These are phyloP conservation scores for Leonotis leonurus DNA, from an alignment of 257 asterid species.

Conservation along the genomic window DNA sequence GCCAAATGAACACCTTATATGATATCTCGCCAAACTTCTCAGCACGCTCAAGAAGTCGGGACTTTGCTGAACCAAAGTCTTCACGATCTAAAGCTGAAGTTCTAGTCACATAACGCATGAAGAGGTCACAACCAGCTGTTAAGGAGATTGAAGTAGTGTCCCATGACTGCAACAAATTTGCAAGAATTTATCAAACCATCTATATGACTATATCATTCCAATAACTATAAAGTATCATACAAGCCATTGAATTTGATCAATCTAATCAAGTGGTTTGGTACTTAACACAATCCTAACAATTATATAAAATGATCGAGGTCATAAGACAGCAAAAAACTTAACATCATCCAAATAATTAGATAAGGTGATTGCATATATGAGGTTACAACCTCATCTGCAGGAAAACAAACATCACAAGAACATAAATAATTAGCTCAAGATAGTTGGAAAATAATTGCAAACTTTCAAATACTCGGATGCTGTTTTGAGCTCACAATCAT, in stretches of 20 bases:
- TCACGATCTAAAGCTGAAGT: conserved; percentile 88
- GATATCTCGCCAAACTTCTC: conserved; percentile 97
- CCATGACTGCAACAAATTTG: conserved; percentile 65
- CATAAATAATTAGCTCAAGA: background rate
- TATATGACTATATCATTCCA: background rate
- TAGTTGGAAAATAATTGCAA: background rate
- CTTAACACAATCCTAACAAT: no score
- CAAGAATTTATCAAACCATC: background rate
- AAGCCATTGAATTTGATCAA: background rate
- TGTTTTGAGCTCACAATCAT: conserved; percentile 72
- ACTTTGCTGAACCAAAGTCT: conserved; percentile 79
- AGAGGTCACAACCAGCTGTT: conserved; percentile 92
- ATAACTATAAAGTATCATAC: background rate
- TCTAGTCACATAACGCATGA: conserved; percentile 90
- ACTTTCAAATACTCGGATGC: conserved; percentile 80
- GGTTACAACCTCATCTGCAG: background rate
- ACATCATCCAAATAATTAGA: background rate
- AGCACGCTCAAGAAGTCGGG: conserved; percentile 88
- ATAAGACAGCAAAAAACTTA: no score
- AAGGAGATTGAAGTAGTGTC: conserved; percentile 96
- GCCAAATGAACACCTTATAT: conserved; percentile 43
- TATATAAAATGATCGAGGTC: no score
- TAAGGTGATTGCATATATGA: background rate
- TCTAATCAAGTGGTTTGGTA: background rate
- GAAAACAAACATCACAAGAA: background rate